Conservation (phyloP, 2,329 filamentous ascomycete species). For the Neobulgaria alba region DNA sequence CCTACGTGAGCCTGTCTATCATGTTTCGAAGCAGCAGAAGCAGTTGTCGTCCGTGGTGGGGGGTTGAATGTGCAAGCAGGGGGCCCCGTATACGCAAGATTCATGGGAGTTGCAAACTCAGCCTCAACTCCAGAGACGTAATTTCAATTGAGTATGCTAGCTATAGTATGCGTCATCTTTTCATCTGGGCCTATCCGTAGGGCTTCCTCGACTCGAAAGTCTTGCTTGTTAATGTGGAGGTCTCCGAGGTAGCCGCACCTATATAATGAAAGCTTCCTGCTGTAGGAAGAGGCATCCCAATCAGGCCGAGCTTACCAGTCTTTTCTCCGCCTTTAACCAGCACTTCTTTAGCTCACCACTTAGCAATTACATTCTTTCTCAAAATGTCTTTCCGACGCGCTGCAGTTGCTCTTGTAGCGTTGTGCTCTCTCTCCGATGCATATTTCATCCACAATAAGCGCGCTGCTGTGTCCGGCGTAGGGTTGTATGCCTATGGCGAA, state of each 20-base stretch:
- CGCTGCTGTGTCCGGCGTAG: conserved; percentile 3
- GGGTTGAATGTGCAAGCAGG: too few relatives aligned
- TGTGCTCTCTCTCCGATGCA: neutral
- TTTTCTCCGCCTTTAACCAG: too few relatives aligned
- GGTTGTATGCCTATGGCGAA: conserved; percentile 28
- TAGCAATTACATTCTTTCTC: neutral
- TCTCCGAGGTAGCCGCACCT: neutral
- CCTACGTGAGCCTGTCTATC: too few relatives aligned
- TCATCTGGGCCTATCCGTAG: neutral
- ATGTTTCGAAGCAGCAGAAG: too few relatives aligned
- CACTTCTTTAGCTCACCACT: neutral
- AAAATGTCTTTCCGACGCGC: neutral
- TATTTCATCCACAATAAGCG: neutral
- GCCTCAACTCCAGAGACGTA: neutral
- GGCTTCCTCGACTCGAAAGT: neutral
- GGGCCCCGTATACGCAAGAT: too few relatives aligned
- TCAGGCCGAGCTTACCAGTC: too few relatives aligned
- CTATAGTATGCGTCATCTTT: neutral
- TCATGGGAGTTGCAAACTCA: too few relatives aligned
- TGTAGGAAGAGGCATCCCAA: neutral
- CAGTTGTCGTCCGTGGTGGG: too few relatives aligned
- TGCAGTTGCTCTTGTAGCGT: neutral
- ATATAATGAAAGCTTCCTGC: neutral
- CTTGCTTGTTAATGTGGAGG: neutral
- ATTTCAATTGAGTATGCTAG: neutral